Evolutionary conservation across 768 basidiomycete genomes (phyloP), one percentile per base, ranked within the genome.

Genomic region (Suillus ampliporus): DNA sequence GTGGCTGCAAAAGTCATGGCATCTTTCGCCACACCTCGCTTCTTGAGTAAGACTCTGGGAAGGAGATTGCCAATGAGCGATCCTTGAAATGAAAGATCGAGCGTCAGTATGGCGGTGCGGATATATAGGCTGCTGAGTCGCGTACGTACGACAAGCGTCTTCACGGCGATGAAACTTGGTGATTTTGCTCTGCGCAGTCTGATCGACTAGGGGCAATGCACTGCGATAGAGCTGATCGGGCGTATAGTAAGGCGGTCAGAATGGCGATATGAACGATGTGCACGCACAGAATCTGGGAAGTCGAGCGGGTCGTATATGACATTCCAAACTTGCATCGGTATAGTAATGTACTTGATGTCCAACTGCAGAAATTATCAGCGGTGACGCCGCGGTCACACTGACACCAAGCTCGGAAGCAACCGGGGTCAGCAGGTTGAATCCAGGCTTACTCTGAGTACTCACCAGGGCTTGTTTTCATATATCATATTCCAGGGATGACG

Each of bases 31-130:
- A 90, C 68, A 21, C 88, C 90, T 51, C 80, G 84, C 67, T 87
- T 82, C 64, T 79, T 79, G 51, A 92, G 82, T 66, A 91, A 77
- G 60, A 82, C 77, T n/a, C 88, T 82, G 56, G 89, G 84, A 3
- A 95, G 82, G 44, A 94, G 81, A n/a, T 86, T 82, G 21, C 93
- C 92, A 64, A 94, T 84, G 40, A 95, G 78, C 15, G 88, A 88
- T 56, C 93, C 93, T 94, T 65, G 9, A 21, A 40, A 28, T 41
- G 46, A 46, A 52, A 35, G 52, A 57, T 64, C 38, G 63, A 47
- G n/a, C 7, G 46, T 37, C 38, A 56, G 38, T 40, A 17, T 56
- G 38, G 21, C 26, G 58, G 28, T 53, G 21, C 40, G 14, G 11
- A 34, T 44, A 28, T 23, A 50, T 28, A 19, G 28, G 6, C 41